These are phyloP conservation scores for Neurospora sp. DNA, from an alignment of 495 filamentous ascomycete genomes.

Conservation along the genomic window DNA sequence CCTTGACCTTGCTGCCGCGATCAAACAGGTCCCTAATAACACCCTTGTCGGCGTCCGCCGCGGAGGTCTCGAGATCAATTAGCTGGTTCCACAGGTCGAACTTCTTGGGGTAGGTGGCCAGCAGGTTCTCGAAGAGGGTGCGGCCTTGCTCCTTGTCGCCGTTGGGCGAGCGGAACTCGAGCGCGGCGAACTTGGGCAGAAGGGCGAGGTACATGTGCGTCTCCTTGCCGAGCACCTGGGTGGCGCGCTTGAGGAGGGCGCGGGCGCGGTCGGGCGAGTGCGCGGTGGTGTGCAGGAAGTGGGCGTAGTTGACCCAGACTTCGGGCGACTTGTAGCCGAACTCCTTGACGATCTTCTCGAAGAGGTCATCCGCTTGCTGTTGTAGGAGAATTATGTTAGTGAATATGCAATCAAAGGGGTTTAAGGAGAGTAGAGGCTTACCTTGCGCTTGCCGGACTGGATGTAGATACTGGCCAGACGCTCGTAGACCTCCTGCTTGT, in stretches of 20 bases:
- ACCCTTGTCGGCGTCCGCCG: constrained; percentile 45
- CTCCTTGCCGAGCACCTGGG: constrained; percentile 59
- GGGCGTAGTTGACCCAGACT: constrained; percentile 90
- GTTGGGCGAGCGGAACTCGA: constrained; percentile 77
- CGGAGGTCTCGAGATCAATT: constrained; percentile 67
- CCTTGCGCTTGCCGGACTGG: constrained; percentile 67
- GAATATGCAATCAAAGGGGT: neutral
- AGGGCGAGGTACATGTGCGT: constrained; percentile 60
- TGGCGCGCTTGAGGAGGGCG: constrained; percentile 71
- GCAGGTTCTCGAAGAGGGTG: constrained; percentile 83
- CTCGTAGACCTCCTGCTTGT: constrained; percentile 81
- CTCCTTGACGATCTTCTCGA: constrained; percentile 75
- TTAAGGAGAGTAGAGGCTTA: constrained; percentile 25
- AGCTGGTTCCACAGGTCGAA: constrained; percentile 89
- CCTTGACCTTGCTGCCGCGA: constrained; percentile 60
- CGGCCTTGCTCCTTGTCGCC: constrained; percentile 87
- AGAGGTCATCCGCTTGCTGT: constrained; percentile 84
- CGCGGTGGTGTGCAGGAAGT: constrained; percentile 69
- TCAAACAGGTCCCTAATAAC: constrained; percentile 66
- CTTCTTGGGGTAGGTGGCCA: constrained; percentile 76
- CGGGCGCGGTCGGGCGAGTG: constrained; percentile 63
- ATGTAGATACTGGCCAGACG: constrained; percentile 89
- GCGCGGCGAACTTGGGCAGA: constrained; percentile 74
- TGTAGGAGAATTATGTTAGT: constrained; percentile 26
- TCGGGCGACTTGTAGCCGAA: constrained; percentile 66